Evolutionary conservation across 164 flowering plant genomes (phyloP), one percentile per base, ranked within the genome.

Genomic region (Chimonanthus praecox): DNA sequence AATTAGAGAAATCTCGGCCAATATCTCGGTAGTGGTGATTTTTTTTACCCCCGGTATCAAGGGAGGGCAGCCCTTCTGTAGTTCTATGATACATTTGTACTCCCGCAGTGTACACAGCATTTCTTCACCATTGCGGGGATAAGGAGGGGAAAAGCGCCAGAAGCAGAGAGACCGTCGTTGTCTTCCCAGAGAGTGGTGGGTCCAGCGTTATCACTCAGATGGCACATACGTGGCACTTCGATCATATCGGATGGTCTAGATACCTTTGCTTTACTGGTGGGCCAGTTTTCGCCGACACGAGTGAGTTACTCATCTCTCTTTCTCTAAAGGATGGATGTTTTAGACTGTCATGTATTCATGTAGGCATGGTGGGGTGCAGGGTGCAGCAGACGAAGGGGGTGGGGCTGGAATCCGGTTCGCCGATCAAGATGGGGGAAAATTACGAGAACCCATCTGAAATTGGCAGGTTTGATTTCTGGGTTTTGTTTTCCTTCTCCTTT

Each of bases 401-500:
- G 44, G 44, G 16, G 6, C 3, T 15, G 48, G 15, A 15, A 2
- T 21, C 33, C 66, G 43, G 8, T 33, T 33, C 10, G 15, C 16
- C 48, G 68, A 66, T 66, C 68, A 11, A 70, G 47, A 70, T 70
- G 62, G 77, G 64, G 11, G 64, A 44, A 64, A 64, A 43, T 13
- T 45, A 50, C 66, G 11, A 70, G 21, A 73, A 72, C 78, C 76
- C 80, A 76, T 63, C 78, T 70, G 65, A 70, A 50, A 70, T 81
- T 65, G 49, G 67, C 80, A 80, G 87, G 87, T 85, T 68, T 70
- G 65, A 58, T 2, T 72, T 71, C 72, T 74, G 64, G 68, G 74
- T 51, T 76, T 45, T 58, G 71, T 64, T 65, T 60, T 3, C 7
- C 21, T 2, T 65, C 51, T 46, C 6, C 7, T 11, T 70, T 54